These are phyloP conservation scores for Yamadazyma philogaea DNA, from an alignment of 805 yeast genomes.

Conservation along the genomic window DNA sequence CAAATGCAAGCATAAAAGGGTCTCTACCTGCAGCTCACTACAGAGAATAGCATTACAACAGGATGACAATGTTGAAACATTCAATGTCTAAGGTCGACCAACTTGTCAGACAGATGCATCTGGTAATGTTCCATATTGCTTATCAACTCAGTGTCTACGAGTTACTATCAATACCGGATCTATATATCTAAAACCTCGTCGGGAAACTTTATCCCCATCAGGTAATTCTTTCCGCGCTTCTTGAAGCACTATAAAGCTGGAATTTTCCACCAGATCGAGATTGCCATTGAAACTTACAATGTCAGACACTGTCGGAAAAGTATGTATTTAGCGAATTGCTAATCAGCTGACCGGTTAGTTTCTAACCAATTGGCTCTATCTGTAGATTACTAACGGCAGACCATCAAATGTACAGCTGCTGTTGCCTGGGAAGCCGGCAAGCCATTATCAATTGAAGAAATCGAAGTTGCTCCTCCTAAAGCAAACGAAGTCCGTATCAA, in stretches of 20 bases:
- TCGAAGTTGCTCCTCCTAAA: constrained; percentile 90
- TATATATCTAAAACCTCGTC: too few species aligned
- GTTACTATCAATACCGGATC: too few species aligned
- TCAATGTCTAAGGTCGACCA: too few species aligned
- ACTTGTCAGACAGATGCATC: too few species aligned
- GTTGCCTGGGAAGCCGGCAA: constrained; percentile 95
- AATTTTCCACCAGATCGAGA: background rate
- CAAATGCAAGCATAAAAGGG: too few species aligned
- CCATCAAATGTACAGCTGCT: constrained; percentile 90
- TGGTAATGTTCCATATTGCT: too few species aligned
- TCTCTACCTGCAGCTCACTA: too few species aligned
- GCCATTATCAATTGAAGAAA: constrained; percentile 77
- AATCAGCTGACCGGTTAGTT: background rate
- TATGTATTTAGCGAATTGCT: constrained; percentile 7
- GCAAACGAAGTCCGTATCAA: constrained; percentile 97
- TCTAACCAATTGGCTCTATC: constrained; percentile 10
- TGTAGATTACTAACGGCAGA: constrained; percentile 28
- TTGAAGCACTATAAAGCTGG: background rate
- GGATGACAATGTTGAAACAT: too few species aligned
- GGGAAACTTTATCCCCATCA: too few species aligned
- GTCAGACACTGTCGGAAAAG: constrained; percentile 4
- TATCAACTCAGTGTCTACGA: too few species aligned
- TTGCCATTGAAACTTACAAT: background rate
- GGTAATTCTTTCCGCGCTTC: background rate
- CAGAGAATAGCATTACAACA: too few species aligned